Conservation (phyloP, 2,329 filamentous ascomycete species). For the Colletotrichum acutatum region DNA sequence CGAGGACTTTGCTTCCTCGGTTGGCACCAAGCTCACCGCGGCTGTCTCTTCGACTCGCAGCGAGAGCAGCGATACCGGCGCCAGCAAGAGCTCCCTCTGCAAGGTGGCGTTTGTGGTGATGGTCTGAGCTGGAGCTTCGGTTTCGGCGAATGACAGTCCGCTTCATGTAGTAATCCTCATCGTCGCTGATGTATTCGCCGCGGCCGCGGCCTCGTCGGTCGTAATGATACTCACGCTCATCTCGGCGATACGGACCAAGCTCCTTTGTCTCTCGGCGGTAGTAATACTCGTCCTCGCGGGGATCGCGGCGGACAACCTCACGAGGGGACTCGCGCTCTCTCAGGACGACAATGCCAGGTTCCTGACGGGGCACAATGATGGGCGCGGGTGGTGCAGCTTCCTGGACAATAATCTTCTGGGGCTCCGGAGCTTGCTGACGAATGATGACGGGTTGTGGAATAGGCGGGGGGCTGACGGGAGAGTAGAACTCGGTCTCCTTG, state of each 20-base stretch:
- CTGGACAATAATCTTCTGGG: conserved; percentile 70
- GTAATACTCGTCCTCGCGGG: conserved; percentile 62
- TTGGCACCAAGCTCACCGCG: conserved; percentile 61
- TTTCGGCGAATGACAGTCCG: conserved; percentile 62
- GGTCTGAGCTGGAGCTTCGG: conserved; percentile 59
- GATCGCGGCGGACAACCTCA: conserved; percentile 50
- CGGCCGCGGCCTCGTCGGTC: conserved; percentile 49
- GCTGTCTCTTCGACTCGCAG: conserved; percentile 64
- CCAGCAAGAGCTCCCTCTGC: conserved; percentile 74
- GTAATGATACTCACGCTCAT: conserved; percentile 43
- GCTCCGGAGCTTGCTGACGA: conserved; percentile 64
- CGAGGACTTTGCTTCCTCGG: conserved; percentile 67
- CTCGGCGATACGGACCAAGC: conserved; percentile 45
- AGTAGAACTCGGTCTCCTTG: conserved; percentile 72
- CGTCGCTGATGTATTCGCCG: conserved; percentile 48
- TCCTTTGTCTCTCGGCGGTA: conserved; percentile 60
- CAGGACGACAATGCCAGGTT: conserved; percentile 57
- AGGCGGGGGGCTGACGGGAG: conserved; percentile 59
- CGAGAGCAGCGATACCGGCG: conserved; percentile 69
- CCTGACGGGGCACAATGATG: conserved; percentile 59
- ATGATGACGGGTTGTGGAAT: conserved; percentile 62
- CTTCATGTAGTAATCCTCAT: conserved; percentile 54
- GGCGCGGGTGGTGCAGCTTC: conserved; percentile 65
- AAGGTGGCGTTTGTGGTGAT: conserved; percentile 67
- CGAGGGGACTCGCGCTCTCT: conserved; percentile 53